phyloP scores from a whole-genome alignment of 108 stramenopile genomes.

The Nannochloropsis gaditana region DNA sequence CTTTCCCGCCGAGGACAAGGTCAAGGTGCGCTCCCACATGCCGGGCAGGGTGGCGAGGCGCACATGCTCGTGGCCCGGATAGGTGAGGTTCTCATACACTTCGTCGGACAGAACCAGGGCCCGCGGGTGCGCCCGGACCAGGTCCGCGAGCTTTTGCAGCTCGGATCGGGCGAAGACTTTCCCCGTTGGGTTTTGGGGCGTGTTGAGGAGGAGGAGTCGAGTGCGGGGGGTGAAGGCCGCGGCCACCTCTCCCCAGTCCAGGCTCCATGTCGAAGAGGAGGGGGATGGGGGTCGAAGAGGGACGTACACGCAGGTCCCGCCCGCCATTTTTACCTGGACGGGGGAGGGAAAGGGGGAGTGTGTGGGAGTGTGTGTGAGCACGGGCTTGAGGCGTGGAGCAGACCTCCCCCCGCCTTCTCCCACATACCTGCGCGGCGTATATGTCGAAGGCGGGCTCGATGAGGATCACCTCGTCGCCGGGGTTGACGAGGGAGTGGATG shows the following conservation, averaged over 20 bases:
- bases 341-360: neutral
- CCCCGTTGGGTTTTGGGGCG: conserved; percentile 87
- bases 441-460: conserved; percentile 92
- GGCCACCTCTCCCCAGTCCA: conserved; percentile 66
- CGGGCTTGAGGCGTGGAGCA: neutral
- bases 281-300: neutral
- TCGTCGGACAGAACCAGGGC: conserved; percentile 76
- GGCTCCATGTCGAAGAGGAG: conserved; percentile 56
- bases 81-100: conserved; percentile 93
- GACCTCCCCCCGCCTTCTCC: neutral
- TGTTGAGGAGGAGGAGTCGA: conserved; percentile 79
- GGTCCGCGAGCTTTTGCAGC: conserved; percentile 69
- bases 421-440: conserved; percentile 1
- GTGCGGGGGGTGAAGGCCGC: conserved; percentile 66
- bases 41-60: conserved; percentile 58
- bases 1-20: conserved; percentile 94
- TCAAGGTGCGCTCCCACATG: conserved; percentile 72
- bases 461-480: conserved; percentile 77
- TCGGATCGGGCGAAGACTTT: conserved; percentile 64
- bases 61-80: conserved; percentile 54
- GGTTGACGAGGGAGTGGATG: conserved; percentile 66
- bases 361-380: neutral
- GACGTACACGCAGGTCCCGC: conserved; percentile 18
- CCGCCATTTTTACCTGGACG: conserved; percentile 49
- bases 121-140: conserved; percentile 23